Base-by-base conservation (phyloP, 805 yeast species). In the Maudiozyma barnettii region DNA sequence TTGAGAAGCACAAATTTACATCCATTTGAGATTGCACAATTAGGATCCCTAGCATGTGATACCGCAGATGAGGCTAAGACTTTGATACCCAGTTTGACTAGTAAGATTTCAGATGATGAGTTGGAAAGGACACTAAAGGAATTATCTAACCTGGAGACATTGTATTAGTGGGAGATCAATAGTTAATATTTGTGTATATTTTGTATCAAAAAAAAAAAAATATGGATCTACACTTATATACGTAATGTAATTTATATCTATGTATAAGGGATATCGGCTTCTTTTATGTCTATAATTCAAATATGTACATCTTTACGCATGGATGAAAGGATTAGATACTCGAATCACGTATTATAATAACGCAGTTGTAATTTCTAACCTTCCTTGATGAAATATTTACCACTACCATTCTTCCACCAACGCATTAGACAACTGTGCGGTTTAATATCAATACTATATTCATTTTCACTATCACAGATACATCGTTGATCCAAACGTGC, bases 31-130 rank as follows among this genome's bases (percentile, higher is more conserved):
- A 73, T 87, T 46, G 95, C 98, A 1, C 98, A 93, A 67, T 47
- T 73, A 49, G 91, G 95, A 0, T 86, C 95, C 3, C 73, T 91
- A 51, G 84, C 93, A 29, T 90, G 97, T 67, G 99, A 91, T 61
- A 97, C 91, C 52, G 89, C 95, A 5, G 99, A 86, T 61, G 99
- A 93, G 71, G 98, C 98, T 35, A 87, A 87, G 67, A 86, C 96
- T 16, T 73, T 93, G 59, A 82, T 93, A 49, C 97, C 99, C 42
- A 84, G 95, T 65, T 74, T 93, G 60, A 75, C 78, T 21, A 79
- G 76, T 51, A 90, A 90, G 65, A 88, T 85, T 45, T 77, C 84
- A 9, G 95, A 89, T 54, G 84, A 85, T 39, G 97, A 90, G 60
- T 70, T 93, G 50, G 95, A 89, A 65, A 81, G 86, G 43, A 75